Percentiles rank a stretch among this genome's conserved stretches.
Conservation (phyloP, 176 grass and related monocot genomes). For the Typha latifolia region DNA sequence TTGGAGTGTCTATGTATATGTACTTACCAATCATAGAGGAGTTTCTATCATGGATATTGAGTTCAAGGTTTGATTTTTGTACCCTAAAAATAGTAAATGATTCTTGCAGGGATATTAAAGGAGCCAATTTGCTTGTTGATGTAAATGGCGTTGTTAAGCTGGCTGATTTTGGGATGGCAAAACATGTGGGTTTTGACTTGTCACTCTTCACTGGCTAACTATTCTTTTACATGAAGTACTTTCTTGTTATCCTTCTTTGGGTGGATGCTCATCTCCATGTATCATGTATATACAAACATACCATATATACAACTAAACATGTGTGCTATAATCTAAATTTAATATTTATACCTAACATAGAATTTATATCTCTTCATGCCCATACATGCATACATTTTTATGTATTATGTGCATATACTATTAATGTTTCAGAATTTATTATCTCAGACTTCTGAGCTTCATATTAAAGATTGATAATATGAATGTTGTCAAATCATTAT, state of each 20-base stretch:
- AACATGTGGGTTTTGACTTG: constrained; percentile 66
- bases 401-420: too few relatives aligned
- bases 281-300: not conserved
- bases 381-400: too few relatives aligned
- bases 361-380: too few relatives aligned
- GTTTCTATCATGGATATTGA: not conserved
- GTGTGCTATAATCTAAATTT: too few relatives aligned
- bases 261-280: constrained; percentile 1
- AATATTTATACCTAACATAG: too few relatives aligned
- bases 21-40: not conserved
- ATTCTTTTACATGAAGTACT: not conserved
- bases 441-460: too few relatives aligned
- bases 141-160: constrained; percentile 90
- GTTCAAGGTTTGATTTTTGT: not conserved
- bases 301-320: too few relatives aligned
- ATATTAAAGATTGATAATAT: too few relatives aligned
- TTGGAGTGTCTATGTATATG: not conserved
- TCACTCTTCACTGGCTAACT: not conserved
- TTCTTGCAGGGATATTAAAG: constrained; percentile 93
- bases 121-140: constrained; percentile 97
- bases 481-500: too few relatives aligned
- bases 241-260: constrained; percentile 4
- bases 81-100: constrained; percentile 13
- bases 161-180: constrained; percentile 99
- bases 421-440: too few relatives aligned